Percentiles rank a stretch among this genome's conserved stretches.
Evolutionary conservation across 2,329 filamentous ascomycete species (phyloP).

Genomic region (Fusarium chuoi): DNA sequence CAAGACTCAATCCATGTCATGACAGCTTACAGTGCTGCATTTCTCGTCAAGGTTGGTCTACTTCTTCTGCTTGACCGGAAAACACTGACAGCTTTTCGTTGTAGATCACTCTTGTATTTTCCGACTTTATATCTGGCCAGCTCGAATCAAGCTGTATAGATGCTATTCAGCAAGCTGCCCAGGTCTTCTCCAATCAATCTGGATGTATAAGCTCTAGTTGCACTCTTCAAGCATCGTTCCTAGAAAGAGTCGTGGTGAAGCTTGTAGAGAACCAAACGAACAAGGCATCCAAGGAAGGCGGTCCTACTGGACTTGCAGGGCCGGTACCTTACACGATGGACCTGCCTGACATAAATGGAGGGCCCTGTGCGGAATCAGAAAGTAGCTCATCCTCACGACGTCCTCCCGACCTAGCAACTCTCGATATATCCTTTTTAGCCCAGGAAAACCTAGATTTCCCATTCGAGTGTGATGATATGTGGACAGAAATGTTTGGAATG

Average conservation of each 20-base stretch:
- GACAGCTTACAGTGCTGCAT: not conserved
- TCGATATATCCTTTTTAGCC: not conserved
- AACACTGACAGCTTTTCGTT: accelerated
- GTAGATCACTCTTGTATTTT: not conserved
- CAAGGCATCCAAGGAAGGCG: accelerated
- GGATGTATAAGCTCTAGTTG: not conserved
- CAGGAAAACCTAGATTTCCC: not conserved
- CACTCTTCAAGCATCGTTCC: not conserved
- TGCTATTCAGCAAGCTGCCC: not conserved
- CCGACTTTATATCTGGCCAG: not conserved
- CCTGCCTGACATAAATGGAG: too few relatives aligned
- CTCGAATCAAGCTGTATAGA: not conserved
- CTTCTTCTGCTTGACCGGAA: accelerated
- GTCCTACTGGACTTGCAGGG: accelerated
- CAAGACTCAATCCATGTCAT: not conserved
- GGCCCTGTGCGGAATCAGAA: accelerated
- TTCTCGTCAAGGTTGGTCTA: not conserved
- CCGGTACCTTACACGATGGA: accelerated
- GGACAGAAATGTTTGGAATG: not conserved
- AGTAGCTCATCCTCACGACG: not conserved
- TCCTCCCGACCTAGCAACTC: not conserved
- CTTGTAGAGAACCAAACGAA: not conserved
- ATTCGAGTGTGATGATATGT: not conserved
- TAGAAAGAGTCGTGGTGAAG: not conserved
- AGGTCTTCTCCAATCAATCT: not conserved